Base-by-base conservation (phyloP, 495 filamentous ascomycete species). In the Lophiostoma macrostomum region DNA sequence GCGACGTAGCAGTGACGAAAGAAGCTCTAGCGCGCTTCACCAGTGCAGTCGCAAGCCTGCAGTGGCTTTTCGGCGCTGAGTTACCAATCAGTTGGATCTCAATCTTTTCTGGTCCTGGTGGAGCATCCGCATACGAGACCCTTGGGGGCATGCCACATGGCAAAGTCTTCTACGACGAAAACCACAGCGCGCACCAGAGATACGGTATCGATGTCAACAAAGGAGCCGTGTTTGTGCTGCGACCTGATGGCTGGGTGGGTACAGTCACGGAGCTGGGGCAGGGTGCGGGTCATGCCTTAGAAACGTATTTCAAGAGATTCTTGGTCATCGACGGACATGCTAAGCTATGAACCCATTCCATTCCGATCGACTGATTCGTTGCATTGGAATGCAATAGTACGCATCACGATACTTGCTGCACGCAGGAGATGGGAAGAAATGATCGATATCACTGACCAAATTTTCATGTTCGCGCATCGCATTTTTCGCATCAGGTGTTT, bases 211-310 rank as follows among this genome's bases (percentile, higher is more conserved):
- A 65, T 27, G 29, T 46, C 1, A 40, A 46, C 2, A 36, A 58
- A 27, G 73, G 74, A 5, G 69, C 61, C 13, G 52, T 76, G 12
- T 54, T 73, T 6, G 64, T 76, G 0, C 31, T 75, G 35, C 61
- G 74, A 29, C 74, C 74, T 11, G 74, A 76, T 61, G 73, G 73
- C 16, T 76, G 74, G 74, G 61, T 76, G 24, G 72, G 60, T 1
- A 69, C 71, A 7, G 54, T 67, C 14, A 37, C 61, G 3, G 25
- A 27, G 24, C 44, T 74, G 24, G 47, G 42, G 3, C 16, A 14
- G 0, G 36, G 40, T 1, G 41, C 63, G 6, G 47, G 57, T 31
- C n/a, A 13, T 10, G 67, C 68, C 32, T 46, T 73, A 28, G 64
- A 68, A 36, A 29, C 7, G 3, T 74, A 74, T 56, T 71, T 74